Evolutionary conservation across 441 rosid species (phyloP).

Genomic region (Aquilaria agallochum): DNA sequence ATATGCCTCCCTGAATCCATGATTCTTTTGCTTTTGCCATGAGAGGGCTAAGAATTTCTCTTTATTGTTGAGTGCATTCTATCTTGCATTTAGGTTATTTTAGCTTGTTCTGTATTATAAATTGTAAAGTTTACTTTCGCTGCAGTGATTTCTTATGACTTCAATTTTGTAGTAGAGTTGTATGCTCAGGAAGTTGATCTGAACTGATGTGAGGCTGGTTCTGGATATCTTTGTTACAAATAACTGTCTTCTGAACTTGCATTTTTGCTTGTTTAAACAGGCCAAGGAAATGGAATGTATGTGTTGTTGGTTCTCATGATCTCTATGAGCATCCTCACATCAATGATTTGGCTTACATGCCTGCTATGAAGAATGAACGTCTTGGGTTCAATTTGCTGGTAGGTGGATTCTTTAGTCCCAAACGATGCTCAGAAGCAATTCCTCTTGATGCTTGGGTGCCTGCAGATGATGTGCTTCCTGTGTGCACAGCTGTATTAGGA

Average conservation of each 20-base stretch:
- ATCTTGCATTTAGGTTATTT: too few relatives aligned
- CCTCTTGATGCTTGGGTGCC: conserved; percentile 92
- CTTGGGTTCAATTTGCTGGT: conserved; percentile 82
- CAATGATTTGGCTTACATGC: conserved; percentile 89
- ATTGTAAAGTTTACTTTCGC: too few relatives aligned
- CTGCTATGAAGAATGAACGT: conserved; percentile 58
- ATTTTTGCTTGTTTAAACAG: conserved; percentile 26
- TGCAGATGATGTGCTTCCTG: conserved; percentile 58
- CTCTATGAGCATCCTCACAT: conserved; percentile 93
- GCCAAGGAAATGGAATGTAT: conserved; percentile 91
- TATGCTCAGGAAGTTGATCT: too few relatives aligned
- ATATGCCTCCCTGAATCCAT: not conserved
- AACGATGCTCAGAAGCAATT: conserved; percentile 70
- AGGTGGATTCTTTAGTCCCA: conserved; percentile 90
- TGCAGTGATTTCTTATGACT: too few relatives aligned
- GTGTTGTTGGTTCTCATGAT: conserved; percentile 82
- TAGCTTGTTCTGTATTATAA: too few relatives aligned
- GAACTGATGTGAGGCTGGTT: too few relatives aligned
- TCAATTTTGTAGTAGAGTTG: too few relatives aligned
- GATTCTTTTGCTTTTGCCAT: too few relatives aligned
- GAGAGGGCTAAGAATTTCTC: too few relatives aligned
- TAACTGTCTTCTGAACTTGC: not conserved
- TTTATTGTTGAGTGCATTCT: too few relatives aligned
- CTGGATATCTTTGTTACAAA: too few relatives aligned
- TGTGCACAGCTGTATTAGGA: conserved; percentile 71